Evolutionary conservation across 2,329 filamentous ascomycete species (phyloP).

Genomic region (Fusarium coffeatum): DNA sequence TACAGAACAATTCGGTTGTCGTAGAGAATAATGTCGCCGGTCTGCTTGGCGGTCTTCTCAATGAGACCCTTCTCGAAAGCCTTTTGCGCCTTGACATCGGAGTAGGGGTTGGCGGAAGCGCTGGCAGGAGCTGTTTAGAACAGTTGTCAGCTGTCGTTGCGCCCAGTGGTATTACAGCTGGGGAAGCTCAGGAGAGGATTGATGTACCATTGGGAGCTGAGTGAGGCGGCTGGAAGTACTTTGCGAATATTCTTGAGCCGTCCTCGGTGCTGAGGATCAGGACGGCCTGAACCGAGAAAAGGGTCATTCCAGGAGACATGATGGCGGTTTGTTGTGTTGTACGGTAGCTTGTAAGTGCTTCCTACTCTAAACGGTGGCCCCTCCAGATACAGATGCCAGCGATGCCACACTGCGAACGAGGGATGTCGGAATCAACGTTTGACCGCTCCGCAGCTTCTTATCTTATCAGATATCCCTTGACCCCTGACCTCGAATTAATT

Average conservation of each 20-base stretch:
- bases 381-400: slow-evolving; percentile 49
- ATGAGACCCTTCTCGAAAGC: slow-evolving; percentile 95
- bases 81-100: slow-evolving; percentile 92
- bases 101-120: slow-evolving; percentile 78
- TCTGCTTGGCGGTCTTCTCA: slow-evolving; percentile 96
- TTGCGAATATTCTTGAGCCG: slow-evolving; percentile 89
- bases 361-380: slow-evolving; percentile 42
- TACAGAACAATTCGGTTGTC: slow-evolving; percentile 97
- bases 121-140: slow-evolving; percentile 52
- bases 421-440: slow-evolving; percentile 49
- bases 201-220: slow-evolving; percentile 54
- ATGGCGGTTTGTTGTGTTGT: slow-evolving; percentile 38
- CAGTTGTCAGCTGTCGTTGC: slow-evolving; percentile 47
- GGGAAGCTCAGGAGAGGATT: slow-evolving; percentile 34
- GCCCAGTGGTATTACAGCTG: slow-evolving; percentile 32
- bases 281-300: slow-evolving; percentile 81
- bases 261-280: slow-evolving; percentile 87
- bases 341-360: slow-evolving; percentile 36
- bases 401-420: slow-evolving; percentile 41
- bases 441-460: slow-evolving; percentile 42
- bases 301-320: slow-evolving; percentile 81
- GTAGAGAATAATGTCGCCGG: slow-evolving; percentile 95
- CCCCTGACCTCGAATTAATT: not conserved
- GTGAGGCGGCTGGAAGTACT: slow-evolving; percentile 83
- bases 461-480: not conserved